phyloP scores from a whole-genome alignment of 2,329 filamentous ascomycete species.

The Neonectria ditissima region DNA sequence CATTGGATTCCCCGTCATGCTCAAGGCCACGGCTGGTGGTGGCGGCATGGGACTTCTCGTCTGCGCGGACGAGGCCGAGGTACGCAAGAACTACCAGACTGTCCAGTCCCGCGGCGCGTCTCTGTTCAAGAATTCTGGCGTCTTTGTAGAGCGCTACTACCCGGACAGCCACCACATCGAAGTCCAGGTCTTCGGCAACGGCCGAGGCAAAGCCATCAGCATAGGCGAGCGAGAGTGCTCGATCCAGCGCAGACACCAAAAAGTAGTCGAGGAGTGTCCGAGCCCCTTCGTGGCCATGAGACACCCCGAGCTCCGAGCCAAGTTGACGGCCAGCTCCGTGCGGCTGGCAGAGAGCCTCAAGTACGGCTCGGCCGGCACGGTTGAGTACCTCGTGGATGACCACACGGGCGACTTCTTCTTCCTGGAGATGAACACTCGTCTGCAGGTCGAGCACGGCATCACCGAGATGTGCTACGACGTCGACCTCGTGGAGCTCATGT shows the following conservation, averaged over 20 bases:
- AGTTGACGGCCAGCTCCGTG: slow-evolving; percentile 33
- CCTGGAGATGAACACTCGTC: slow-evolving; percentile 66
- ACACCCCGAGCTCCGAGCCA: slow-evolving; percentile 47
- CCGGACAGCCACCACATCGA: slow-evolving; percentile 73
- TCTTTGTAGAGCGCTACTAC: slow-evolving; percentile 74
- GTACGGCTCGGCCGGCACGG: slow-evolving; percentile 51
- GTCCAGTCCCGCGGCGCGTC: slow-evolving; percentile 67
- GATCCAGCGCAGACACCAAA: slow-evolving; percentile 76
- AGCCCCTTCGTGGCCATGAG: slow-evolving; percentile 65
- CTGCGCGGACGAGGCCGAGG: slow-evolving; percentile 61
- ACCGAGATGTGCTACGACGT: slow-evolving; percentile 81
- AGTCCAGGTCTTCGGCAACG: slow-evolving; percentile 75
- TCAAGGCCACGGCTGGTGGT: slow-evolving; percentile 72
- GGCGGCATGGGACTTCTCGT: slow-evolving; percentile 74
- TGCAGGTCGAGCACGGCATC: slow-evolving; percentile 84
- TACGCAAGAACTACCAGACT: slow-evolving; percentile 63
- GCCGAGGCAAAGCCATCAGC: slow-evolving; percentile 53
- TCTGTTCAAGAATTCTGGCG: slow-evolving; percentile 70
- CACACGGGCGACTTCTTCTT: slow-evolving; percentile 70
- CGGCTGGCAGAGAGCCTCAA: slow-evolving; percentile 37
- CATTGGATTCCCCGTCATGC: slow-evolving; percentile 59
- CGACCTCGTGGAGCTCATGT: slow-evolving; percentile 72
- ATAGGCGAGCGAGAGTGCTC: slow-evolving; percentile 76
- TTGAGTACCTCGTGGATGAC: slow-evolving; percentile 73
- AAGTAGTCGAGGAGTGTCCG: slow-evolving; percentile 77